Evolutionary conservation across 805 yeast species (phyloP), one percentile per base, ranked within the genome.

Genomic region (Candida golubevii): DNA sequence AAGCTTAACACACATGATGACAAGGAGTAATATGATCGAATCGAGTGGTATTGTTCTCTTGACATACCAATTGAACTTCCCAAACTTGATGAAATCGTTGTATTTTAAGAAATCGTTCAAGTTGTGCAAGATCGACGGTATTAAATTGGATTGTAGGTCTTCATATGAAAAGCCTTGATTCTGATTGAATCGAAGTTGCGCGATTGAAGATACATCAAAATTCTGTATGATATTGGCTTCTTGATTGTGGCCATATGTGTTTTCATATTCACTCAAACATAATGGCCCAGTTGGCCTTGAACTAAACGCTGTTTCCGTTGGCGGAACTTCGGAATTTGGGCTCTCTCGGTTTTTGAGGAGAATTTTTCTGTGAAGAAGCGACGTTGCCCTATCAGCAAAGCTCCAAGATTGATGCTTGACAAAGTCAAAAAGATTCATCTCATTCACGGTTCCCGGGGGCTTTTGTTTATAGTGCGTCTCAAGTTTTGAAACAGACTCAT

Each of bases 1-100:
- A 56, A 78, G 65, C 55, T 79, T 81, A 7, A 78, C 74, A 2
- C 77, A 71, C 39, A 80, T 66, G 29, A 79, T 75, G 11, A 78
- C 74, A 50, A 77, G 65, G 47, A 79, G 61, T 42, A 79, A 57
- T 11, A 79, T 74, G 12, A 80, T 69, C 7, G 82, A 78, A 58
- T 80, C 83, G 41, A 79, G 65, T 3, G 85, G 85, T 38, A 80
- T 71, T n/a, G 78, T 77, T 36, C 82, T 66, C 54, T 79, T 74
- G 39, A 79, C 69, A 49, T 78, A 80, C 85, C 85, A 80, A 51
- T 79, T 80, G 58, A 67, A 80, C 44, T 73, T 70, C 6, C 78
- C 78, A 55, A 73, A 77, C 40, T 74, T 70, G 45, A 73, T 70
- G 51, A 75, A 76, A 49, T 77, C 76, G 45, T 75, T 74, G 49